A percentile compares a stretch with the other conserved stretches of the same genome.
Conservation (phyloP, 2,329 filamentous ascomycete species). For the Penicillium sumatraense region DNA sequence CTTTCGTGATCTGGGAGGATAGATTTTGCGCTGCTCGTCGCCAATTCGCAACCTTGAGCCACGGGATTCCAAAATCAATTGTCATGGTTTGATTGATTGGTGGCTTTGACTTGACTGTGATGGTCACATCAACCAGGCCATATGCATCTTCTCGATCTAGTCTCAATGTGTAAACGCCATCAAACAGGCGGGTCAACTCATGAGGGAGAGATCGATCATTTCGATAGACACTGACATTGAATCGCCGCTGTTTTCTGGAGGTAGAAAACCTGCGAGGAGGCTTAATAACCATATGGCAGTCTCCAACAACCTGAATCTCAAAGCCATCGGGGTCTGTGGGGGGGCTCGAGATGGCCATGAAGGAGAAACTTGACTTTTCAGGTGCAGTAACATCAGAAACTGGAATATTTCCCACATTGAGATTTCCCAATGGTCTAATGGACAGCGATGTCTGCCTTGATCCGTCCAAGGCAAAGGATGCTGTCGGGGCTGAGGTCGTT, state of each 20-base stretch:
- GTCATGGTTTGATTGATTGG: conserved; percentile 40
- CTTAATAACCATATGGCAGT: conserved; percentile 58
- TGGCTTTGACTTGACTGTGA: conserved; percentile 44
- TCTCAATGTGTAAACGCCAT: conserved; percentile 58
- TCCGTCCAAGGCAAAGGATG: conserved; percentile 22
- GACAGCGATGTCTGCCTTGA: conserved; percentile 32
- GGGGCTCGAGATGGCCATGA: conserved; percentile 24
- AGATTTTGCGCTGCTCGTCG: conserved; percentile 45
- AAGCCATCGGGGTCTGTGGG: conserved; percentile 47
- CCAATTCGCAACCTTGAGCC: conserved; percentile 53
- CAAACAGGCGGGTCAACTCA: conserved; percentile 56
- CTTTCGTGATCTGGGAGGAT: conserved; percentile 41
- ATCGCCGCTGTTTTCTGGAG: conserved; percentile 50
- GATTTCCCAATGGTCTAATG: conserved; percentile 23
- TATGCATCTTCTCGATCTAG: conserved; percentile 55
- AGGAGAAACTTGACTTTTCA: conserved; percentile 29
- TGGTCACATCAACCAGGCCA: conserved; percentile 54
- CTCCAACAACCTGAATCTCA: conserved; percentile 58
- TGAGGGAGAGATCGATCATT: conserved; percentile 47
- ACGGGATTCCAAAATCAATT: conserved; percentile 52
- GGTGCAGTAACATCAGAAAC: conserved; percentile 24
- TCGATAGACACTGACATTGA: conserved; percentile 55
- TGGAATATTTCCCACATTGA: conserved; percentile 20
- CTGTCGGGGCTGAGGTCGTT: conserved; percentile 23
- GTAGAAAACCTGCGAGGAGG: conserved; percentile 50